Evolutionary conservation across 1,284 basidiomycete genomes (phyloP).

Genomic region (Schizophyllum commune): DNA sequence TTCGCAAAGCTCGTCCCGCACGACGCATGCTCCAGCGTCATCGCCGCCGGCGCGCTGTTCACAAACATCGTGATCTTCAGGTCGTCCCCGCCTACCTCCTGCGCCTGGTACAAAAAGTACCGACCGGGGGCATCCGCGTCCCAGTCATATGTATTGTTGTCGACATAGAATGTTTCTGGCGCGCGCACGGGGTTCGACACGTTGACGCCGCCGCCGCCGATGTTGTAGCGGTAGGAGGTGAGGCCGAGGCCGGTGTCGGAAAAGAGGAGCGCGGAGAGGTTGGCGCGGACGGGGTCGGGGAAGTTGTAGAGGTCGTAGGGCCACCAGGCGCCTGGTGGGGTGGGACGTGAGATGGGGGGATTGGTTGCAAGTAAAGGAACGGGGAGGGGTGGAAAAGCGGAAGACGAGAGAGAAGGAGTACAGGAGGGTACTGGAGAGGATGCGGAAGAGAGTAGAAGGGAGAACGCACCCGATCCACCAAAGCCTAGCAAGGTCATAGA

Average conservation of each 20-base stretch:
- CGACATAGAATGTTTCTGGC: conserved; percentile 33
- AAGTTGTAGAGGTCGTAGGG: conserved; percentile 34
- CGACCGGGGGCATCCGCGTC: conserved; percentile 30
- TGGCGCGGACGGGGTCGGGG: conserved; percentile 29
- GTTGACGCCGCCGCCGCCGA: conserved; percentile 35
- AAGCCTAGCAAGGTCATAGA: neutral
- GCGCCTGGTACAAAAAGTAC: conserved; percentile 30
- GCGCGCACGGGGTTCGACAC: conserved; percentile 33
- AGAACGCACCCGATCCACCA: neutral
- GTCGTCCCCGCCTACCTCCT: conserved; percentile 18
- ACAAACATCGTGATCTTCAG: conserved; percentile 26
- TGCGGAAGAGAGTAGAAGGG: no score
- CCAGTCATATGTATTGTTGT: conserved; percentile 32
- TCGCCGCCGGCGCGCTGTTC: conserved; percentile 26
- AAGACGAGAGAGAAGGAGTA: no score
- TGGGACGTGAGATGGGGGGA: no score
- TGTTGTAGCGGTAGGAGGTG: conserved; percentile 36
- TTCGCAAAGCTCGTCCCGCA: conserved; percentile 26
- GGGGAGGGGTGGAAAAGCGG: no score
- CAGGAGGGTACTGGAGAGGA: no score
- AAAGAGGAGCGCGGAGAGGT: conserved; percentile 33
- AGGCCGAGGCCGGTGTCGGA: conserved; percentile 31
- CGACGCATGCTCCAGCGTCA: conserved; percentile 26
- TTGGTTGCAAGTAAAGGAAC: no score
- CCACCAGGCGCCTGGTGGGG: conserved; percentile 36